These are phyloP conservation scores for Shiraia sp. DNA, from an alignment of 2,329 filamentous ascomycete species.

Conservation along the genomic window DNA sequence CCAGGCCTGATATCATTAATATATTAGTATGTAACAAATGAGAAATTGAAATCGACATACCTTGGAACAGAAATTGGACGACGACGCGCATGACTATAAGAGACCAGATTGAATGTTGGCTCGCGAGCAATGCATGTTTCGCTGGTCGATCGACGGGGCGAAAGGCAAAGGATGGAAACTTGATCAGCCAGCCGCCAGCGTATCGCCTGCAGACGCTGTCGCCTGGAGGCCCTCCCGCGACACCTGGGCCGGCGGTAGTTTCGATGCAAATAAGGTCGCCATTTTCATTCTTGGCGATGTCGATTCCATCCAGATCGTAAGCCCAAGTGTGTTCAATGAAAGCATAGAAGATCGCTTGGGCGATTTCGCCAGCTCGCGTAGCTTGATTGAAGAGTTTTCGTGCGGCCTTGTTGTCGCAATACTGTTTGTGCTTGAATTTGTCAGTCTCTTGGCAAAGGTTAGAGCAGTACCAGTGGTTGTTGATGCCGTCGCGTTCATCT, in stretches of 20 bases:
- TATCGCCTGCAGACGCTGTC: constrained; percentile 7
- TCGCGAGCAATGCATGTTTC: constrained; percentile 12
- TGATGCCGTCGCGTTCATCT: not conserved
- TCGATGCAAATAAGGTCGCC: constrained; percentile 6
- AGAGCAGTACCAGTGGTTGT: constrained; percentile 11
- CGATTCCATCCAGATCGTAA: constrained; percentile 13
- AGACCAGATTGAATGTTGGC: constrained; percentile 14
- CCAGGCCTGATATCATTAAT: constrained; percentile 10
- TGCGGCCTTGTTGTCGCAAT: constrained; percentile 3
- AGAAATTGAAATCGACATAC: not conserved
- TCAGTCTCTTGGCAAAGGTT: constrained; percentile 5
- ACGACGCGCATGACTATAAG: constrained; percentile 17
- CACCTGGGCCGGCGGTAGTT: constrained; percentile 12
- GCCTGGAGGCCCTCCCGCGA: constrained; percentile 5
- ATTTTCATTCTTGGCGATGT: constrained; percentile 7
- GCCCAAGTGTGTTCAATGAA: constrained; percentile 20
- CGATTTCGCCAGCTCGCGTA: constrained; percentile 12
- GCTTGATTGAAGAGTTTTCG: constrained; percentile 3
- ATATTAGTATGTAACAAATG: not conserved
- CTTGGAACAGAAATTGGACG: constrained; percentile 15
- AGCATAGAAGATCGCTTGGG: constrained; percentile 13
- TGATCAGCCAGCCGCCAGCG: constrained; percentile 16
- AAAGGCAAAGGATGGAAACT: constrained; percentile 10
- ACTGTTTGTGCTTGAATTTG: constrained; percentile 6
- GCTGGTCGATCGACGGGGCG: constrained; percentile 3